Percentiles rank a stretch among this genome's conserved stretches.
Evolutionary conservation across 306 rosid genomes (phyloP).

Genomic region (Cicer cuneatum): DNA sequence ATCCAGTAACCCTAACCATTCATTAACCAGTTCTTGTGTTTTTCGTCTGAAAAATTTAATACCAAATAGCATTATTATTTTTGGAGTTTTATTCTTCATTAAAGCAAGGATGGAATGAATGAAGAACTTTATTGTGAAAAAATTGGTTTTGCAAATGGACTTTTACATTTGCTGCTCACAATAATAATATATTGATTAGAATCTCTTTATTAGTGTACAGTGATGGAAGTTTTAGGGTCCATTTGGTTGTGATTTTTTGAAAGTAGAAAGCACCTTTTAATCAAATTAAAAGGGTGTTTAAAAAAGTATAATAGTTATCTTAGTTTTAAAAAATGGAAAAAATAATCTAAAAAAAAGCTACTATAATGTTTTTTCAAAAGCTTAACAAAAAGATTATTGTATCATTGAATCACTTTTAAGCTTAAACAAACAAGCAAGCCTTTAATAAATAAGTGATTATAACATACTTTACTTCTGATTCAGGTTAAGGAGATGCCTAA

Average conservation of each 20-base stretch:
- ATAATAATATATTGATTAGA: constrained; percentile 17
- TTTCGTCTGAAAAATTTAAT: background rate
- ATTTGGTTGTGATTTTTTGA: constrained; percentile 1
- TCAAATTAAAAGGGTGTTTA: background rate
- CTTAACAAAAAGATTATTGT: constrained; percentile 3
- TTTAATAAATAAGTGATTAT: constrained; percentile 9
- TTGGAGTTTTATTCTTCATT: constrained; percentile 34
- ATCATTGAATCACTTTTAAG: background rate
- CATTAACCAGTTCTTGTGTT: background rate
- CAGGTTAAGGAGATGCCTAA: constrained; percentile 99
- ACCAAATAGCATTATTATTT: constrained; percentile 13
- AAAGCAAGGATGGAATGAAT: constrained; percentile 33
- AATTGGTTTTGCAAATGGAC: constrained; percentile 19
- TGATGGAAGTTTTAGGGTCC: background rate
- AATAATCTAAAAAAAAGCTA: background rate
- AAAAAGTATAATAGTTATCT: background rate
- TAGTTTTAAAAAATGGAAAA: background rate
- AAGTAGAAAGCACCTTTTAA: background rate
- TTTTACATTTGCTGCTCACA: constrained; percentile 1
- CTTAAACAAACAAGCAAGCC: background rate
- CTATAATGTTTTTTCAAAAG: background rate
- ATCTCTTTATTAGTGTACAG: constrained; percentile 24
- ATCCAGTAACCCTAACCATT: constrained; percentile 1
- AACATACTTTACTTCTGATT: constrained; percentile 45
- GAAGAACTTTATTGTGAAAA: constrained; percentile 17